These are phyloP conservation scores for Cladosporium sp. DNA, from an alignment of 2,329 filamentous ascomycete species.

Conservation along the genomic window DNA sequence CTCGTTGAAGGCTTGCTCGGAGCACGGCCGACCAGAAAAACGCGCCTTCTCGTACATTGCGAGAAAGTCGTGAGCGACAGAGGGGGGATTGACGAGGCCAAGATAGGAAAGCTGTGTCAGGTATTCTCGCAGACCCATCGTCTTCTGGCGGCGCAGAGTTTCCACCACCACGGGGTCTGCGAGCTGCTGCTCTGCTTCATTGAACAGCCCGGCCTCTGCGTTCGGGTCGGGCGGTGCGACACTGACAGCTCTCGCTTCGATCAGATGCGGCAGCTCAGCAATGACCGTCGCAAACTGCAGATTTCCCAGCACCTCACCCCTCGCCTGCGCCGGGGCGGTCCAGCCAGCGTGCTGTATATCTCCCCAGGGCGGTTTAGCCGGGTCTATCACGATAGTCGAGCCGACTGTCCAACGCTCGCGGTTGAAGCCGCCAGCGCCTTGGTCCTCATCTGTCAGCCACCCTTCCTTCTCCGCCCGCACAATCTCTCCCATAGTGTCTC, in stretches of 20 bases:
- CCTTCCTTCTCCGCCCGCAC: conserved; percentile 24
- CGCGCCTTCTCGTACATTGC: conserved; percentile 74
- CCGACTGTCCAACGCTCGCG: conserved; percentile 21
- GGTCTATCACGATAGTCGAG: conserved; percentile 33
- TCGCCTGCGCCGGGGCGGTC: conserved; percentile 61
- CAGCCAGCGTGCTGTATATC: conserved; percentile 81
- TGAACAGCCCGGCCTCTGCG: conserved; percentile 14
- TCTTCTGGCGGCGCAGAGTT: conserved; percentile 62
- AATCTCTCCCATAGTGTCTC: conserved; percentile 44
- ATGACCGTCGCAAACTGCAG: conserved; percentile 80
- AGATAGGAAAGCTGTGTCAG: conserved; percentile 63
- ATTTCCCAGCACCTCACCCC: conserved; percentile 63
- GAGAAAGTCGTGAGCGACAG: conserved; percentile 57
- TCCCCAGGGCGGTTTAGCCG: conserved; percentile 62
- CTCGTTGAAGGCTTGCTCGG: conserved; percentile 63
- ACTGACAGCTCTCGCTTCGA: conserved; percentile 89
- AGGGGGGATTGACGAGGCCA: conserved; percentile 52
- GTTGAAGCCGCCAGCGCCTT: conserved; percentile 11
- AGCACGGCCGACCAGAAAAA: conserved; percentile 66
- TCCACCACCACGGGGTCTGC: conserved; percentile 48
- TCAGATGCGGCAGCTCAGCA: conserved; percentile 76
- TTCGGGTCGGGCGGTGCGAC: conserved; percentile 54
- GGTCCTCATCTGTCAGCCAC: conserved; percentile 17
- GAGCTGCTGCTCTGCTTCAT: conserved; percentile 1
- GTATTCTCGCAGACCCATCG: conserved; percentile 75